These are phyloP conservation scores for Skeletonema tropicum DNA, from an alignment of 108 stramenopile genomes.

Conservation along the genomic window DNA sequence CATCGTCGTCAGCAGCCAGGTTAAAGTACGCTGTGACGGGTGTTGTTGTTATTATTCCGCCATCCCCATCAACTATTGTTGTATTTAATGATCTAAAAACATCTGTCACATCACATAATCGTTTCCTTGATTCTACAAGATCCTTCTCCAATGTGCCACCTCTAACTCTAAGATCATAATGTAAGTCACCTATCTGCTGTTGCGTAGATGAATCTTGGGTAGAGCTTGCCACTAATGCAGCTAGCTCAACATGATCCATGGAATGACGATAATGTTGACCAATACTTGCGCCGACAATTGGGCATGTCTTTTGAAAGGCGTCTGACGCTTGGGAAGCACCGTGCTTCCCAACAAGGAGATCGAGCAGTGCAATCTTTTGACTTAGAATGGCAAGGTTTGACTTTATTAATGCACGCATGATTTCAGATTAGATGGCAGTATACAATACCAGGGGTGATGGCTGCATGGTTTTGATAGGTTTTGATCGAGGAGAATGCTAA, in stretches of 20 bases:
- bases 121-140: conserved; percentile 61
- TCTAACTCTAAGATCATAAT: conserved; percentile 77
- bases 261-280: conserved; percentile 93
- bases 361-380: conserved; percentile 77
- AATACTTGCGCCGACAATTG: conserved; percentile 78
- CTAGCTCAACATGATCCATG: conserved; percentile 88
- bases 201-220: not conserved
- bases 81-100: conserved; percentile 38
- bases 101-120: conserved; percentile 53
- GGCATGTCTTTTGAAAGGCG: conserved; percentile 59
- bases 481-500: too few relatives aligned
- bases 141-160: conserved; percentile 76
- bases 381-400: conserved; percentile 67
- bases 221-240: conserved; percentile 48
- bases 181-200: conserved; percentile 40
- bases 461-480: too few relatives aligned
- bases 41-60: not conserved
- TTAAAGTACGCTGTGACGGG: conserved; percentile 74
- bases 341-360: conserved; percentile 49
- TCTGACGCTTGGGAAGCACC: conserved; percentile 53
- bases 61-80: not conserved
- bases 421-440: not conserved
- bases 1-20: conserved; percentile 62
- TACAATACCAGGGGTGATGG: too few relatives aligned
- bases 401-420: conserved; percentile 44